Evolutionary conservation across 2,329 filamentous ascomycete genomes (phyloP).

Genomic region (Neopestalotiopsis clavispora): DNA sequence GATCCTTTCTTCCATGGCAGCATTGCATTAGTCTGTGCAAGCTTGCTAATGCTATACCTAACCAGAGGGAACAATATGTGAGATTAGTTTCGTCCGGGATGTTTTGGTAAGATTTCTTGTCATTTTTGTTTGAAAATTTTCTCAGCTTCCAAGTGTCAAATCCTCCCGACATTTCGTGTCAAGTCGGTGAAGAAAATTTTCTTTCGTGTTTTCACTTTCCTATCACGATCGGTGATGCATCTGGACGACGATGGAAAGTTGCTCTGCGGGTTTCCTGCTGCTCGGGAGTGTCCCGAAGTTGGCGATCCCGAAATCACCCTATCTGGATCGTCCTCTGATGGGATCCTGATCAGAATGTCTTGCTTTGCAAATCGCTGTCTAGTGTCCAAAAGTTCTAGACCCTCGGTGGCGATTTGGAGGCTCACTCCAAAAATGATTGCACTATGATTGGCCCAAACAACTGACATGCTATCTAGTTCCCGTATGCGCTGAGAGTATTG

Average conservation of each 20-base stretch:
- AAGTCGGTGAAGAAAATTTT: not conserved
- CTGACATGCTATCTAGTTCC: constrained; percentile 62
- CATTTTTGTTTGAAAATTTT: not conserved
- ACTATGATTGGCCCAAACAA: constrained; percentile 20
- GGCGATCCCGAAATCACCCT: not conserved
- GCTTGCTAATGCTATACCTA: constrained; percentile 44
- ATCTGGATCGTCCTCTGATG: not conserved
- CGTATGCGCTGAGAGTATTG: constrained; percentile 73
- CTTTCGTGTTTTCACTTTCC: not conserved
- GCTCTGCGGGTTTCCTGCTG: not conserved
- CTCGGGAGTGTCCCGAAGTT: constrained; percentile 6
- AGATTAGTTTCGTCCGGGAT: constrained; percentile 84
- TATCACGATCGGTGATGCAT: constrained; percentile 1
- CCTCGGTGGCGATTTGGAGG: constrained; percentile 5
- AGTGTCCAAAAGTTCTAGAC: constrained; percentile 3
- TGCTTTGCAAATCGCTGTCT: constrained; percentile 6
- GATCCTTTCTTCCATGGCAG: constrained; percentile 16
- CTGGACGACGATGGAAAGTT: not conserved
- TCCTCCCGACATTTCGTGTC: not conserved
- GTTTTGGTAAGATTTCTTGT: constrained; percentile 67
- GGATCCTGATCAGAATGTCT: not conserved
- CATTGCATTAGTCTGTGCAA: constrained; percentile 38
- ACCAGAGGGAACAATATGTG: constrained; percentile 80
- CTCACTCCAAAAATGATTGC: not conserved
- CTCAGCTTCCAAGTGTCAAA: not conserved